phyloP scores from a whole-genome alignment of 164 flowering plant genomes.

The Magnolia officinalis region DNA sequence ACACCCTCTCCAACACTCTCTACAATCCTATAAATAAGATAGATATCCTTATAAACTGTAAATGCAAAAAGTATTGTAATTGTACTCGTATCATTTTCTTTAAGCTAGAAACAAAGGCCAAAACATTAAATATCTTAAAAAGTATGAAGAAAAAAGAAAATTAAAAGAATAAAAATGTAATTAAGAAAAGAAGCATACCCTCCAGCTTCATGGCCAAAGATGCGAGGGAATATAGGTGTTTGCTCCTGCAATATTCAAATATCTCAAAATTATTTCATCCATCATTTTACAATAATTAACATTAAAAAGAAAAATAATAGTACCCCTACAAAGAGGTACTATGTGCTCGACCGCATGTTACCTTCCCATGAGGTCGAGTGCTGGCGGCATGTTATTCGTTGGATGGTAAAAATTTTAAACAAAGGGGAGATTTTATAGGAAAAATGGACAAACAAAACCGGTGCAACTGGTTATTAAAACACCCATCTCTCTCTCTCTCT shows the following conservation, averaged over 20 bases:
- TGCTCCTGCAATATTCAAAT: conserved; percentile 28
- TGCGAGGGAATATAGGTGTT: conserved; percentile 38
- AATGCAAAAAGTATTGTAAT: no score
- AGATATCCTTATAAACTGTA: no score
- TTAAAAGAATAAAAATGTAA: background rate
- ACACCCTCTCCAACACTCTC: conserved; percentile 66
- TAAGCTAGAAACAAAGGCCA: background rate
- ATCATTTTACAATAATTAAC: background rate
- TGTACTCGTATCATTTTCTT: no score
- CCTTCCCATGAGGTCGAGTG: no score
- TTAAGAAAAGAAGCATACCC: conserved; percentile 19
- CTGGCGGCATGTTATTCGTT: no score
- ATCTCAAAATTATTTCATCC: background rate
- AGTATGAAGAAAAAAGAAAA: background rate
- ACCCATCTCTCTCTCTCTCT: no score
- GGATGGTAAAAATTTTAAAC: no score
- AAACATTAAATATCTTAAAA: background rate
- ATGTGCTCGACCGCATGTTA: no score
- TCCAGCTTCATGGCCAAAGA: conserved; percentile 43
- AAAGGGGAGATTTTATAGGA: no score
- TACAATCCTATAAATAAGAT: conserved; percentile 32
- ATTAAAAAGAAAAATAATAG: background rate
- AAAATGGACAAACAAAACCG: no score
- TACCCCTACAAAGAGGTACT: no score
- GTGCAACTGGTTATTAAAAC: no score